A percentile compares a stretch with the other conserved stretches of the same genome.
These are phyloP conservation scores for Pyricularia pennisetigena DNA, from an alignment of 2,329 filamentous ascomycete genomes.

Conservation along the genomic window DNA sequence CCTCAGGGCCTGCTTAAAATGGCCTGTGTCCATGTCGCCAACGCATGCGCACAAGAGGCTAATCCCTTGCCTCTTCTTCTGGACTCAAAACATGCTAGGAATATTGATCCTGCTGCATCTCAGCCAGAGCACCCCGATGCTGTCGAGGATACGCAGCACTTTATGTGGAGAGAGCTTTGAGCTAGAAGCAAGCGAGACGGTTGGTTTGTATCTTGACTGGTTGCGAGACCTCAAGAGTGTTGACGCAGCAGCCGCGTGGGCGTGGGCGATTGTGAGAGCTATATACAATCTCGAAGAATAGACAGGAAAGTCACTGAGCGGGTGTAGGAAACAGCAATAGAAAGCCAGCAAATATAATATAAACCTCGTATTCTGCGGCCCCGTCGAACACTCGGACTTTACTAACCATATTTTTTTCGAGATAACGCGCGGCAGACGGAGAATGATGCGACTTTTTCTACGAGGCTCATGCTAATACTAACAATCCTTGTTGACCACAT, in stretches of 20 bases:
- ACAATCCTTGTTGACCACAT: background rate
- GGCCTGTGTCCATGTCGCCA: slow-evolving; percentile 50
- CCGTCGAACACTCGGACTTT: background rate
- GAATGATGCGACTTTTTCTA: background rate
- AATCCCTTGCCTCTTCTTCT: slow-evolving; percentile 49
- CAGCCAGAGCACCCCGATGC: slow-evolving; percentile 37
- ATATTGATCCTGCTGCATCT: slow-evolving; percentile 47
- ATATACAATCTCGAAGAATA: slow-evolving; percentile 30
- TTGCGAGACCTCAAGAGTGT: slow-evolving; percentile 44
- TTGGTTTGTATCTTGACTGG: slow-evolving; percentile 47
- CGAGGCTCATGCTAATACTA: background rate
- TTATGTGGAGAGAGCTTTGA: slow-evolving; percentile 40
- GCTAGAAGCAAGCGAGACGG: slow-evolving; percentile 36
- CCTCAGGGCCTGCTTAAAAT: slow-evolving; percentile 45
- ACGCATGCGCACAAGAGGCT: slow-evolving; percentile 47
- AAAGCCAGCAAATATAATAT: background rate
- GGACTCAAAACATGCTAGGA: slow-evolving; percentile 51
- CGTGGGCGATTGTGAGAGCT: slow-evolving; percentile 38
- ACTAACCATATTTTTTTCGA: background rate
- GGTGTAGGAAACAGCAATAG: background rate
- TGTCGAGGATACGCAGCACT: slow-evolving; percentile 37
- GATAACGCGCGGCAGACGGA: background rate
- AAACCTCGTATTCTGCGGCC: background rate
- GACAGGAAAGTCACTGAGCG: background rate
- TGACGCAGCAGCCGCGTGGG: slow-evolving; percentile 45